phyloP scores from a whole-genome alignment of 106 monocot species.

The Allium cepa region DNA sequence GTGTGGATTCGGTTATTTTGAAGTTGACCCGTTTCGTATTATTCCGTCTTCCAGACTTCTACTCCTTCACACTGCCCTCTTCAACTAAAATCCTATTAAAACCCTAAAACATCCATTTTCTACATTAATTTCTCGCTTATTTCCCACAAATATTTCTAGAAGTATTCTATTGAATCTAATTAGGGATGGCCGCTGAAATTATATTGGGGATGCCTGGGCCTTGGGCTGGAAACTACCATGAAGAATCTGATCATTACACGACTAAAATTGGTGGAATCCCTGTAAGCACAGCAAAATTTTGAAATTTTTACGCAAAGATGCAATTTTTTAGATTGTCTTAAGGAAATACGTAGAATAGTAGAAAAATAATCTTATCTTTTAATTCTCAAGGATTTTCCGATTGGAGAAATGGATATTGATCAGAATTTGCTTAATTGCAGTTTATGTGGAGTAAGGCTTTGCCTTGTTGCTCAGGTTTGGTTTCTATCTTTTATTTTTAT shows the following conservation, averaged over 20 bases:
- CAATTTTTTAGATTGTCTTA: too few species aligned
- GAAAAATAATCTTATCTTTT: background rate
- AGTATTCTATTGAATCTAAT: background rate
- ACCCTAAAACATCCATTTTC: too few species aligned
- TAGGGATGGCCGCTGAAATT: conserved; percentile 36
- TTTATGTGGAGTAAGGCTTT: conserved; percentile 52
- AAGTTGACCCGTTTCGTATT: too few species aligned
- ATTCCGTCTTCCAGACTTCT: too few species aligned
- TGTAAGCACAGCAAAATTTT: conserved; percentile 18
- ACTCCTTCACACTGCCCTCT: too few species aligned
- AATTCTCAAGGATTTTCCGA: conserved; percentile 51
- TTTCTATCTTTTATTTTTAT: background rate
- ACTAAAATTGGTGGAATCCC: conserved; percentile 90
- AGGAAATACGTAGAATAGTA: background rate
- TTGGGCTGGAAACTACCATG: conserved; percentile 70
- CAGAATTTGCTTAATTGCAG: conserved; percentile 38
- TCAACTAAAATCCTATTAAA: too few species aligned
- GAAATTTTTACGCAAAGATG: too few species aligned
- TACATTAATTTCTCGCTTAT: too few species aligned
- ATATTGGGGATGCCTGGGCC: conserved; percentile 73
- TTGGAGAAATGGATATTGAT: conserved; percentile 17
- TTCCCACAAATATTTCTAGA: too few species aligned
- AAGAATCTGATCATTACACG: conserved; percentile 71
- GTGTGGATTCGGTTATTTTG: too few species aligned
- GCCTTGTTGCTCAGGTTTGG: conserved; percentile 64